phyloP scores from a whole-genome alignment of 1,284 basidiomycete genomes.

The Fistulina hepatica region DNA sequence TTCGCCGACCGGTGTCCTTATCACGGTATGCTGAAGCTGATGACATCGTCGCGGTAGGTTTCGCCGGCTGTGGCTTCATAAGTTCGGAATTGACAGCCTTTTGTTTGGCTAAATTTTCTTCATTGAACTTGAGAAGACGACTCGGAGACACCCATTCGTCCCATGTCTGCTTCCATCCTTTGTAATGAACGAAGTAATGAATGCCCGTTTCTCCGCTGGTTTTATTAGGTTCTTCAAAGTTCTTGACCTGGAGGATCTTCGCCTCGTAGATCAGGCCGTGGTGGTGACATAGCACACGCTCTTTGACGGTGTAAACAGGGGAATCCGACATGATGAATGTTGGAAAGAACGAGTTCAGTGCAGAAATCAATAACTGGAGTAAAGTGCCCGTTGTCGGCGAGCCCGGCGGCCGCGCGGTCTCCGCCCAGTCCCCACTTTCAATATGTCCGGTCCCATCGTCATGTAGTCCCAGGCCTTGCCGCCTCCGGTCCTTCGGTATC shows the following conservation, averaged over 20 bases:
- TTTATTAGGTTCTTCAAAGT: slow-evolving; percentile 62
- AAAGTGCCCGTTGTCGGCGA: too few species aligned
- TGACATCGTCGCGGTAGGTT: slow-evolving; percentile 23
- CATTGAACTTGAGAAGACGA: slow-evolving; percentile 82
- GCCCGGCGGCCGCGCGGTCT: too few species aligned
- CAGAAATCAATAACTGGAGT: too few species aligned
- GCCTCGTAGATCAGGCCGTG: slow-evolving; percentile 93
- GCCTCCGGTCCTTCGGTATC: too few species aligned
- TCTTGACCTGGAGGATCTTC: slow-evolving; percentile 79
- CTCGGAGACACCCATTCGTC: slow-evolving; percentile 92
- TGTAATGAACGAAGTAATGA: slow-evolving; percentile 96
- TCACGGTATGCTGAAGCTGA: too few species aligned
- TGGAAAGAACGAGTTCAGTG: too few species aligned
- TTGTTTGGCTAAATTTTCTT: slow-evolving; percentile 76
- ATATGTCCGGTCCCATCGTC: too few species aligned
- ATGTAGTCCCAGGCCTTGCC: too few species aligned
- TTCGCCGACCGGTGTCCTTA: slow-evolving; percentile 27
- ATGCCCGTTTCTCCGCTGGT: slow-evolving; percentile 59
- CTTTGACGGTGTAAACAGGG: slow-evolving; percentile 33
- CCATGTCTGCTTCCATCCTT: slow-evolving; percentile 99
- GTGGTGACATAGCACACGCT: slow-evolving; percentile 89
- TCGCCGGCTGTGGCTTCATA: slow-evolving; percentile 23
- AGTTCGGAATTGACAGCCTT: slow-evolving; percentile 38
- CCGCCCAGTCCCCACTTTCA: too few species aligned
- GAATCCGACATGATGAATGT: slow-evolving; percentile 10